These are phyloP conservation scores for Aphelidium insulamus DNA, from an alignment of 371 early-diverging fungal species.

Conservation along the genomic window DNA sequence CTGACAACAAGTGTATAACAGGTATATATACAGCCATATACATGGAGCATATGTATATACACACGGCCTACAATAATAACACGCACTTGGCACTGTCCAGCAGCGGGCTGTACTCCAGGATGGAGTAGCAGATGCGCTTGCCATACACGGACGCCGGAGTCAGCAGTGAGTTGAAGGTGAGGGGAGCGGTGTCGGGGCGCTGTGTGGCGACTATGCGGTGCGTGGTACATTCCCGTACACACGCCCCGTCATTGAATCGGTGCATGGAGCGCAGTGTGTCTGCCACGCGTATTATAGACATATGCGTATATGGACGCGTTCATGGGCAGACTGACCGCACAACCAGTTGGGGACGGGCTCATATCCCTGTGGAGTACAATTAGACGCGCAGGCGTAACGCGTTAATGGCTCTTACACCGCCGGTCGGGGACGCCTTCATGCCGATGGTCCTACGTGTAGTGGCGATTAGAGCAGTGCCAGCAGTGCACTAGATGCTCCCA, in stretches of 20 bases:
- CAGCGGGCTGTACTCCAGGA: constrained; percentile 80
- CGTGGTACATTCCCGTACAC: constrained; percentile 4
- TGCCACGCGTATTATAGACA: constrained; percentile 25
- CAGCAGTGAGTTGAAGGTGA: constrained; percentile 34
- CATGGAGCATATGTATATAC: not conserved
- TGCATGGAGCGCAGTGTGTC: constrained; percentile 41
- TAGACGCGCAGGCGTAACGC: too few relatives aligned
- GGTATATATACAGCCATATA: too few relatives aligned
- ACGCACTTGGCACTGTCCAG: constrained; percentile 54
- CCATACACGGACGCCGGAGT: constrained; percentile 78
- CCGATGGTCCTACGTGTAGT: constrained; percentile 68
- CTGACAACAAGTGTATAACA: too few relatives aligned
- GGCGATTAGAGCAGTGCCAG: too few relatives aligned
- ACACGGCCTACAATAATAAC: not conserved
- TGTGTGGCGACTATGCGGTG: constrained; percentile 10
- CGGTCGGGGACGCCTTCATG: too few relatives aligned
- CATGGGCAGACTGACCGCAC: not conserved
- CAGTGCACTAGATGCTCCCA: too few relatives aligned
- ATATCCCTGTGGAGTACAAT: constrained; percentile 47
- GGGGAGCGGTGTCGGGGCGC: constrained; percentile 9
- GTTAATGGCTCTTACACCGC: too few relatives aligned
- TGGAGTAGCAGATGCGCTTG: constrained; percentile 76
- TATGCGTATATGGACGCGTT: constrained; percentile 7
- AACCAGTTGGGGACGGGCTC: constrained; percentile 43
- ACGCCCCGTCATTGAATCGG: constrained; percentile 62